Percentiles rank a stretch among this genome's conserved stretches.
Evolutionary conservation across 306 rosid species (phyloP).

Genomic region (Corylus avellana): DNA sequence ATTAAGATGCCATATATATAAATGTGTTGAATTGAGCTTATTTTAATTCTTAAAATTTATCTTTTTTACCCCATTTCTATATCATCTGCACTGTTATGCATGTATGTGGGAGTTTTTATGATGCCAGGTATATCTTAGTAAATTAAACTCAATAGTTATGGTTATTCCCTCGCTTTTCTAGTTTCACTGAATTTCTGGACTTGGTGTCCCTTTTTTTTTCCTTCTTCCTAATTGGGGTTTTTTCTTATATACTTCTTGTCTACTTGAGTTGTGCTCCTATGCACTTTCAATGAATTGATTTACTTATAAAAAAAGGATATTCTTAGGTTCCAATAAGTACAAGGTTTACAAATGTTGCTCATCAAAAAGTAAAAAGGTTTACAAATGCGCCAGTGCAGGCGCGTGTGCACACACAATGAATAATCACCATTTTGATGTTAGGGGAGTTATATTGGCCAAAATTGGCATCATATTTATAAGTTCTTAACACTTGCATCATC

Average conservation of each 20-base stretch:
- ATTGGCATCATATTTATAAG: not conserved
- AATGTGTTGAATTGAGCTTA: not conserved
- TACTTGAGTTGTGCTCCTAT: no score
- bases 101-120: not conserved
- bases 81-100: not conserved
- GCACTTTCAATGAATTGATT: no score
- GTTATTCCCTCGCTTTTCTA: not conserved
- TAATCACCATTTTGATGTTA: not conserved
- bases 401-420: not conserved
- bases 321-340: not conserved
- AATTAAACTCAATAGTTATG: not conserved
- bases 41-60: not conserved
- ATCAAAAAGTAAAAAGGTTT: not conserved
- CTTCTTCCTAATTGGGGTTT: no score
- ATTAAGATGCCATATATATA: not conserved
- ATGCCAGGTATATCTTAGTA: not conserved
- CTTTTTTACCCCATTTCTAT: not conserved
- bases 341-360: slow-evolving; percentile 1
- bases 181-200: no score
- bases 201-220: no score
- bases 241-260: no score
- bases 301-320: not conserved
- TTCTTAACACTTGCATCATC: not conserved
- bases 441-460: not conserved
- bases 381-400: not conserved